phyloP scores from a whole-genome alignment of 352 stramenopile genomes.

The Phytophthora pinifolia region DNA sequence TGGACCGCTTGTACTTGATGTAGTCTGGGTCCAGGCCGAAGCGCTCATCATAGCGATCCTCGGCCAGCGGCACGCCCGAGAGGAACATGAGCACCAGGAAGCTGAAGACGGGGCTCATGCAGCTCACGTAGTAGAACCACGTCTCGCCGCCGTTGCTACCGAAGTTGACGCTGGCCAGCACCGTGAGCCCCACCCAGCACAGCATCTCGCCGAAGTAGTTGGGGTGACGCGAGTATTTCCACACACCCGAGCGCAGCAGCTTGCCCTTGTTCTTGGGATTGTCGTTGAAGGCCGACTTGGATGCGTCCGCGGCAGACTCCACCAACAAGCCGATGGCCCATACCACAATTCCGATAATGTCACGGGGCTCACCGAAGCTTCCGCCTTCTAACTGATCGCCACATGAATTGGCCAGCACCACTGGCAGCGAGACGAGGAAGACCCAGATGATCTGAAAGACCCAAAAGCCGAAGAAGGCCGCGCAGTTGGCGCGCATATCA shows the following conservation, averaged over 20 bases:
- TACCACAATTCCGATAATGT: constrained; percentile 47
- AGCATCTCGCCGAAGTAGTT: constrained; percentile 95
- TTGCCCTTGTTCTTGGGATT: constrained; percentile 49
- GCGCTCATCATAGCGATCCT: constrained; percentile 63
- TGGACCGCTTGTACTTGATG: constrained; percentile 65
- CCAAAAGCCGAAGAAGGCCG: constrained; percentile 77
- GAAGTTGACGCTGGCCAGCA: constrained; percentile 47
- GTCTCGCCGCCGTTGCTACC: constrained; percentile 23
- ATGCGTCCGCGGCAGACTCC: constrained; percentile 58
- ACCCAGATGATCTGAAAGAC: constrained; percentile 85
- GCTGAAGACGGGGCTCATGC: constrained; percentile 51
- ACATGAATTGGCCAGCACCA: constrained; percentile 63
- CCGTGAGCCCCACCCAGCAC: constrained; percentile 76
- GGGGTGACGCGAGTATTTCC: constrained; percentile 89
- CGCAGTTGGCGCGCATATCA: constrained; percentile 63
- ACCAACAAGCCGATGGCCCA: constrained; percentile 58
- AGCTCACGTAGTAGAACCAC: constrained; percentile 52
- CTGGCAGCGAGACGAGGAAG: constrained; percentile 69
- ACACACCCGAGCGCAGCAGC: constrained; percentile 67
- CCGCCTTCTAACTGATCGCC: constrained; percentile 14
- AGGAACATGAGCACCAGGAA: constrained; percentile 73
- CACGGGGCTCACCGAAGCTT: constrained; percentile 38
- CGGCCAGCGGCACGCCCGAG: constrained; percentile 62
- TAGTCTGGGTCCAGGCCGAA: constrained; percentile 58
- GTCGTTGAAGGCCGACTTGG: constrained; percentile 64